Conservation (phyloP, 2,329 filamentous ascomycete species). For the Nemania diffusa region DNA sequence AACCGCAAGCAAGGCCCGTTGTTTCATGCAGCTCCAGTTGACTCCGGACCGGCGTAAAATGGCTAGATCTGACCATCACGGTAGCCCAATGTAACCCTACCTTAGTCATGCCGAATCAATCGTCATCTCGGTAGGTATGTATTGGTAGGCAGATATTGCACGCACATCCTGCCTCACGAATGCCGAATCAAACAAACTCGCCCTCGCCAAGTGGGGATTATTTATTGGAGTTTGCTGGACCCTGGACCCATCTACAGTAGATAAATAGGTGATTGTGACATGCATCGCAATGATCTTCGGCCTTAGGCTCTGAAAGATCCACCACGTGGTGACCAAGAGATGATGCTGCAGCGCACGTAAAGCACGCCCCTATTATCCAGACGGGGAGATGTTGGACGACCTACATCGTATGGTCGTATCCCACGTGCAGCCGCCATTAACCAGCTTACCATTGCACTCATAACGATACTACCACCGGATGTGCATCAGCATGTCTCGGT, state of each 20-base stretch:
- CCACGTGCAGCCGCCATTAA: slow-evolving; percentile 9
- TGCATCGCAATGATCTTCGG: slow-evolving; percentile 17
- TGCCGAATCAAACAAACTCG: slow-evolving; percentile 7
- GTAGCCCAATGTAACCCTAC: slow-evolving; percentile 36
- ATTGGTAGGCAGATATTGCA: slow-evolving; percentile 8
- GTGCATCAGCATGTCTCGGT: slow-evolving; percentile 1
- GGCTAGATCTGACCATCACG: slow-evolving; percentile 34
- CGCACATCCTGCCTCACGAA: background rate
- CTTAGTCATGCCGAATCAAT: slow-evolving; percentile 27
- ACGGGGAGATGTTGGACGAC: background rate
- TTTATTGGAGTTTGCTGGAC: slow-evolving; percentile 2
- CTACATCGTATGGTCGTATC: slow-evolving; percentile 9
- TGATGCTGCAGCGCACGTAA: slow-evolving; percentile 21
- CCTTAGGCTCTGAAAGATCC: slow-evolving; percentile 7
- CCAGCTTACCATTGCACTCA: slow-evolving; percentile 15
- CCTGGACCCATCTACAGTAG: background rate
- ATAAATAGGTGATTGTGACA: slow-evolving; percentile 11
- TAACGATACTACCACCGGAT: background rate
- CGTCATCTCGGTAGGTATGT: slow-evolving; percentile 5
- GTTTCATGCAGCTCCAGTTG: slow-evolving; percentile 34
- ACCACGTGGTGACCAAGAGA: slow-evolving; percentile 31
- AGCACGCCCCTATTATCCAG: slow-evolving; percentile 3
- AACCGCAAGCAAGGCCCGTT: slow-evolving; percentile 26
- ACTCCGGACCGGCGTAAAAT: slow-evolving; percentile 34
- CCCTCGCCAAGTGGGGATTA: slow-evolving; percentile 16